Conservation (phyloP, 2,329 filamentous ascomycete species). For the Penicillium concentricum region DNA sequence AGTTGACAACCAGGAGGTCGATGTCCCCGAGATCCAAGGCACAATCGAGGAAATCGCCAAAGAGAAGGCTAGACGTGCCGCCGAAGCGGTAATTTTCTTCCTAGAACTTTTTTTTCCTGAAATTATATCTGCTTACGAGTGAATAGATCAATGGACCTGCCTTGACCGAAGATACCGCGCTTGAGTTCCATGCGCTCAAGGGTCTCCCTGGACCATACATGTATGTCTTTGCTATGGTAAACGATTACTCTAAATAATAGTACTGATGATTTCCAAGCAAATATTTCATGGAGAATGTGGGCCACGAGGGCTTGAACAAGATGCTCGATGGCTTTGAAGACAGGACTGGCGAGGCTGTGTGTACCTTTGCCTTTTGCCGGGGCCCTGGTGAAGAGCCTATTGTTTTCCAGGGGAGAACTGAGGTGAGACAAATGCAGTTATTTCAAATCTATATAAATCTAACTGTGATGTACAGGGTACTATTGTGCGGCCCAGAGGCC, state of each 20-base stretch:
- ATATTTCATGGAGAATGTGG: conserved; percentile 84
- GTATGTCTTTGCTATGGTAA: conserved; percentile 53
- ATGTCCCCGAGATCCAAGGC: conserved; percentile 88
- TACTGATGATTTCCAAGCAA: conserved; percentile 59
- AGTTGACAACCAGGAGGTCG: conserved; percentile 71
- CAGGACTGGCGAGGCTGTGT: conserved; percentile 89
- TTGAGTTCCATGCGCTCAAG: conserved; percentile 86
- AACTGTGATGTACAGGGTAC: conserved; percentile 56
- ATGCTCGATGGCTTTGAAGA: conserved; percentile 84
- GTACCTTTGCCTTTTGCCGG: conserved; percentile 88
- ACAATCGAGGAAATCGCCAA: conserved; percentile 85
- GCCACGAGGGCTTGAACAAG: conserved; percentile 83
- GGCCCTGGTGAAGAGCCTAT: conserved; percentile 81
- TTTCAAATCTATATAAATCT: background rate
- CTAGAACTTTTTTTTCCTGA: background rate
- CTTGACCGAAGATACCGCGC: conserved; percentile 90
- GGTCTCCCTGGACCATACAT: conserved; percentile 96
- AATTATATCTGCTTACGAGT: conserved; percentile 1
- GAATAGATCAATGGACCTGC: conserved; percentile 77
- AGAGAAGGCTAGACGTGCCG: conserved; percentile 83
- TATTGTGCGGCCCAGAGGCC: conserved; percentile 81
- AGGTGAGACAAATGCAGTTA: conserved; percentile 52
- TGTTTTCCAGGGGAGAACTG: conserved; percentile 86
- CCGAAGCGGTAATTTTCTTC: conserved; percentile 62
- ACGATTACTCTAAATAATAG: conserved; percentile 1